phyloP scores from a whole-genome alignment of 257 asterid species.

The Jacaranda copaia region DNA sequence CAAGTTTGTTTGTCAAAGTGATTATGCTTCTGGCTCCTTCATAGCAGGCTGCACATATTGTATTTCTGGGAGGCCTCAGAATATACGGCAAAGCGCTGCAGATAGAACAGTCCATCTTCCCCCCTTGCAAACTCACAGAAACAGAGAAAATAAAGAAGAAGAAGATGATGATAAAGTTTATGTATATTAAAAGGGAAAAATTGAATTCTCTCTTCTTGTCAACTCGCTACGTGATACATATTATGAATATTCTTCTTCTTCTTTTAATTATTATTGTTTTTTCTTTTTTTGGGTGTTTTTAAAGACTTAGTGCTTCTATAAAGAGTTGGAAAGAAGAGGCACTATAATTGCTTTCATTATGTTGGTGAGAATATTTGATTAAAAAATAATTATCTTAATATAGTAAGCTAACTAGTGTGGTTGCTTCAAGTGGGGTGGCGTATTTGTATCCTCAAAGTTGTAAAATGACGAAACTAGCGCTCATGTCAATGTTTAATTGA shows the following conservation, averaged over 20 bases:
- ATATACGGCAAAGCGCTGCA: conserved; percentile 86
- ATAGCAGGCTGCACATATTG: conserved; percentile 85
- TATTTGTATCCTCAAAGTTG: conserved; percentile 5
- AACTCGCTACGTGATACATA: conserved; percentile 36
- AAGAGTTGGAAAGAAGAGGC: conserved; percentile 49
- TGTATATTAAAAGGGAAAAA: neutral
- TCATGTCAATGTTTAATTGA: neutral
- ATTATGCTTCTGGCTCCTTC: conserved; percentile 85
- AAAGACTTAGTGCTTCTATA: conserved; percentile 34
- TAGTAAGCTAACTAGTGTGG: conserved; percentile 38
- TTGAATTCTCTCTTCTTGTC: conserved; percentile 24
- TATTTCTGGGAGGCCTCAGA: conserved; percentile 86
- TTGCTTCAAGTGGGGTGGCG: conserved; percentile 47
- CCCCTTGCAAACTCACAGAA: conserved; percentile 1
- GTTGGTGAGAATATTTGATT: conserved; percentile 42
- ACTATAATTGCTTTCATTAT: conserved; percentile 51
- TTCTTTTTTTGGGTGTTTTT: neutral
- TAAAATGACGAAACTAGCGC: conserved; percentile 44
- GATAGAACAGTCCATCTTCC: conserved; percentile 83
- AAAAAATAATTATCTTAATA: conserved; percentile 38
- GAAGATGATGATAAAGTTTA: conserved; percentile 6
- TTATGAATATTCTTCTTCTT: conserved; percentile 30
- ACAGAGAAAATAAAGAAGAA: neutral
- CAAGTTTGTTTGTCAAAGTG: conserved; percentile 65
- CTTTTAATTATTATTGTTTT: conserved; percentile 4